Evolutionary conservation across 2,329 filamentous ascomycete species (phyloP).

Genomic region (Calonectria pseudoturangicola): DNA sequence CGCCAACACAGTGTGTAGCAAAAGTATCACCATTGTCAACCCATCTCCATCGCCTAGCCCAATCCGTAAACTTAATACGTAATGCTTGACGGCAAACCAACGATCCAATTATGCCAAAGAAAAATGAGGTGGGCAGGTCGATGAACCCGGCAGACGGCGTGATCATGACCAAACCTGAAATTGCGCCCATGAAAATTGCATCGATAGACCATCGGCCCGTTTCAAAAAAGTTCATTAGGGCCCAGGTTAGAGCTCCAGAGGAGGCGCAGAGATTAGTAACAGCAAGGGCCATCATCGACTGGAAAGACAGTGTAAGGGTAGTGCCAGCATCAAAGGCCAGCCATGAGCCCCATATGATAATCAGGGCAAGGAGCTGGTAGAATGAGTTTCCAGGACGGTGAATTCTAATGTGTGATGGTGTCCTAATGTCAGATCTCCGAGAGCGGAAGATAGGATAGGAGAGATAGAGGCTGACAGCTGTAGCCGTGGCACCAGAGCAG

Average conservation of each 20-base stretch:
- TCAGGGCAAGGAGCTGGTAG: constrained; percentile 42
- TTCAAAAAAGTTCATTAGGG: constrained; percentile 41
- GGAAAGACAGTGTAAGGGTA: constrained; percentile 43
- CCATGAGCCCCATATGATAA: constrained; percentile 48
- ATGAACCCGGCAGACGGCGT: constrained; percentile 68
- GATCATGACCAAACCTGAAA: constrained; percentile 72
- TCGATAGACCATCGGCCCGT: constrained; percentile 65
- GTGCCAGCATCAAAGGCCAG: constrained; percentile 45
- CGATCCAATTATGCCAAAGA: constrained; percentile 68
- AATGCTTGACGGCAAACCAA: constrained; percentile 66
- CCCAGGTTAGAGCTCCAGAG: constrained; percentile 41
- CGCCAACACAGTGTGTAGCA: constrained; percentile 45
- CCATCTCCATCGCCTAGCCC: constrained; percentile 40
- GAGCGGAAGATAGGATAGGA: constrained; percentile 46
- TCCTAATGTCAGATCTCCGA: constrained; percentile 32
- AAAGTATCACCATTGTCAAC: constrained; percentile 47
- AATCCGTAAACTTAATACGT: constrained; percentile 43
- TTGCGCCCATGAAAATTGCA: constrained; percentile 70
- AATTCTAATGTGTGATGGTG: constrained; percentile 40
- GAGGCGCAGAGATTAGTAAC: constrained; percentile 45
- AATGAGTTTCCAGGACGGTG: constrained; percentile 45
- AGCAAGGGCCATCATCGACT: constrained; percentile 45
- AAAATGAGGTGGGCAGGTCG: constrained; percentile 68
- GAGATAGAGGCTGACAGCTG: constrained; percentile 44
- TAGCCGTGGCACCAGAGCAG: constrained; percentile 43